Evolutionary conservation across 2,329 filamentous ascomycete species (phyloP).

Genomic region (Pseudogymnoascus sp.): DNA sequence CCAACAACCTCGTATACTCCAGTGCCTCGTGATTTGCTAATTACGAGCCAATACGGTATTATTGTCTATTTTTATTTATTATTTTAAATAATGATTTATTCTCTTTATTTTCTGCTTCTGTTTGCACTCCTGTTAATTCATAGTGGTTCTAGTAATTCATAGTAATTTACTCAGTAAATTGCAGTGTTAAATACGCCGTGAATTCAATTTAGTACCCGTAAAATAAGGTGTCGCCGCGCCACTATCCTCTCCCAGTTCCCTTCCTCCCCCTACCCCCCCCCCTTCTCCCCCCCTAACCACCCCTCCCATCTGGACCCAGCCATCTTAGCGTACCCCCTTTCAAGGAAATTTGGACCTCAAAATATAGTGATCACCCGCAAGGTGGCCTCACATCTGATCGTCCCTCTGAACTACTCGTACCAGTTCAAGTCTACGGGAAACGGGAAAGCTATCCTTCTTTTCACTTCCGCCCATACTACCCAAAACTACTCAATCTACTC

Average conservation of each 20-base stretch:
- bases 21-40: background rate
- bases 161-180: background rate
- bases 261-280: background rate
- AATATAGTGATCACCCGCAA: slow-evolving; percentile 13
- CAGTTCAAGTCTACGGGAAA: background rate
- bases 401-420: slow-evolving; percentile 1
- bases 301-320: background rate
- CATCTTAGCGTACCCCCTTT: slow-evolving; percentile 3
- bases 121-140: background rate
- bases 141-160: background rate
- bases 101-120: background rate
- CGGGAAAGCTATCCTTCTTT: background rate
- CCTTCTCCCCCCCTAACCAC: background rate
- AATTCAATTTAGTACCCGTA: background rate
- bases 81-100: background rate
- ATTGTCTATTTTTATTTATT: background rate
- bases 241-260: background rate
- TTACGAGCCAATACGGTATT: background rate
- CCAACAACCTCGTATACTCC: background rate
- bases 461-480: background rate
- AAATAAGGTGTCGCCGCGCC: background rate
- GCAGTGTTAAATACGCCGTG: background rate
- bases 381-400: slow-evolving; percentile 6
- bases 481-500: background rate
- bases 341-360: slow-evolving; percentile 22